phyloP scores from a whole-genome alignment of 495 filamentous ascomycete species.

The Hyaloscypha bicolor region DNA sequence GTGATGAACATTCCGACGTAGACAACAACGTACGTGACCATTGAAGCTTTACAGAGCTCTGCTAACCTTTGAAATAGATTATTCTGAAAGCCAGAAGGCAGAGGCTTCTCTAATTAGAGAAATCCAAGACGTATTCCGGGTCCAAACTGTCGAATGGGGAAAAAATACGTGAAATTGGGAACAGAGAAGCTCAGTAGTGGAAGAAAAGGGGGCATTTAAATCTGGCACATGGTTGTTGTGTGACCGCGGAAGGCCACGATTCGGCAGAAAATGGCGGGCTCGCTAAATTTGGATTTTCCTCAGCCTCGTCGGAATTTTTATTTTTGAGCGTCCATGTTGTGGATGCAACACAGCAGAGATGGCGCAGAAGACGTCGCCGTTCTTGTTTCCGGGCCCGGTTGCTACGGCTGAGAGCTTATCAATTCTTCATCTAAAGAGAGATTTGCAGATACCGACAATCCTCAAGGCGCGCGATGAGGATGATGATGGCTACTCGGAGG shows the following conservation, averaged over 20 bases:
- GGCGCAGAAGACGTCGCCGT: conserved; percentile 57
- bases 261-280: conserved; percentile 14
- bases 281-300: conserved; percentile 12
- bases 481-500: conserved; percentile 74
- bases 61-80: conserved; percentile 24
- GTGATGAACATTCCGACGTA: conserved; percentile 97
- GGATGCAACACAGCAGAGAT: conserved; percentile 18
- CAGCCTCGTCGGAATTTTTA: conserved; percentile 17
- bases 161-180: background rate
- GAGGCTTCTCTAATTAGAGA: conserved; percentile 27
- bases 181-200: conserved; percentile 4
- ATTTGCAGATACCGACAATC: conserved; percentile 74
- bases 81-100: conserved; percentile 29
- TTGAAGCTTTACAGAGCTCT: background rate
- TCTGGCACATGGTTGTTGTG: conserved; percentile 3
- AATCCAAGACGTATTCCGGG: conserved; percentile 32
- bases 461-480: conserved; percentile 61
- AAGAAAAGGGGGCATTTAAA: conserved; percentile 25
- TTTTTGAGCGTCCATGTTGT: conserved; percentile 7
- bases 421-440: conserved; percentile 82
- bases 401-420: conserved; percentile 63
- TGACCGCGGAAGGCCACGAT: conserved; percentile 12
- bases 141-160: background rate
- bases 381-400: conserved; percentile 63
- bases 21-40: conserved; percentile 70